phyloP scores from a whole-genome alignment of 306 rosid species.

The Chamaecrista fasciculata region DNA sequence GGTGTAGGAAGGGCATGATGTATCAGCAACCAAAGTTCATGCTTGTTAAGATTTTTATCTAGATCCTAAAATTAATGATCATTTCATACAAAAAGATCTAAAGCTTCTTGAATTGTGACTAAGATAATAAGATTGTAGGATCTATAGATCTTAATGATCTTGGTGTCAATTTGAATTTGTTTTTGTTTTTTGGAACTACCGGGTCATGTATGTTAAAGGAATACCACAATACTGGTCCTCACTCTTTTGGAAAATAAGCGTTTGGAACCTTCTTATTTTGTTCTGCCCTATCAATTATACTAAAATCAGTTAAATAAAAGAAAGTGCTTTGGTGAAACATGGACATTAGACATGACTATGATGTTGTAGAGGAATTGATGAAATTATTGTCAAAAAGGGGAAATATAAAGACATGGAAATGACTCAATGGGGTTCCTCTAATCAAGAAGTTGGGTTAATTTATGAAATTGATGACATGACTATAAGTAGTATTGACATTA shows the following conservation, averaged over 20 bases:
- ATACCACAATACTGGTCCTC: background rate
- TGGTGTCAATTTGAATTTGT: background rate
- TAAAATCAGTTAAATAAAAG: background rate
- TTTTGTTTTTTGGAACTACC: background rate
- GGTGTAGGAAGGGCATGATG: slow-evolving; percentile 29
- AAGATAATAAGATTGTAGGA: background rate
- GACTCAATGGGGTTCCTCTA: background rate
- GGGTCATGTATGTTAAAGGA: background rate
- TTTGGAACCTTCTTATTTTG: background rate
- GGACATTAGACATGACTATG: background rate
- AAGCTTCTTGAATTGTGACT: background rate
- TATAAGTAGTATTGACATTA: background rate
- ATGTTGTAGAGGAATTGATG: background rate
- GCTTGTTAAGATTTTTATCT: background rate
- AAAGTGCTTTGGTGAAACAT: background rate
- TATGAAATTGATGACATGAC: background rate
- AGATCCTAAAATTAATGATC: background rate
- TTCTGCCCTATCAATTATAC: background rate
- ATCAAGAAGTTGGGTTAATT: background rate
- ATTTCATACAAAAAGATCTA: background rate
- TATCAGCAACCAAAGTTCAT: background rate
- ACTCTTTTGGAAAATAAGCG: background rate
- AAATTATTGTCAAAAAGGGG: background rate
- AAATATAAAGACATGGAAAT: background rate
- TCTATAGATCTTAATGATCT: background rate